Base-by-base conservation (phyloP, 2,329 filamentous ascomycete species). In the Pseudogymnoascus sp. region DNA sequence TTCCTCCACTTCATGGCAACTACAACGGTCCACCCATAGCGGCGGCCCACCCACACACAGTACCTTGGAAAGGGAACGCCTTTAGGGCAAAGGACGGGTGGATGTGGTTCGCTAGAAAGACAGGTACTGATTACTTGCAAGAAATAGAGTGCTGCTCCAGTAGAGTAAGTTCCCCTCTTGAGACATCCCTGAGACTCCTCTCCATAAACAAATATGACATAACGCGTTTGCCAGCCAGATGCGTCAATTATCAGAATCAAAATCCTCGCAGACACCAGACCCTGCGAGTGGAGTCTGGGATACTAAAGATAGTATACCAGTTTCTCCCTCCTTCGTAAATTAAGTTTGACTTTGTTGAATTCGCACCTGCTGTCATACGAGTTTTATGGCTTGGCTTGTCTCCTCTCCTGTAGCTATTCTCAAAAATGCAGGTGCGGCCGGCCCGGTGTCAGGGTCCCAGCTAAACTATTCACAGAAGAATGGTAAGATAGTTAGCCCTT, bases 1-100 rank as follows among this genome's bases (percentile, higher is more conserved):
- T 29, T 56, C 50, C 29, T 56, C 50, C 50, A 56, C 50, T 56
- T 56, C 50, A 56, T 56, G 50, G 50, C 17, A 56, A 56, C 50
- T 56, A 17, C 50, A 56, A 56, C 17, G 50, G 50, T 56, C 50
- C 50, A 56, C 50, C 50, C 17, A n/a, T 15, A 33, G n/a, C n/a
- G 50, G n/a, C 33, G 29, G 9, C 50, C 50, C 29, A 56, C 50
- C 50, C 50, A 56, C 50, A 35, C 50, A 56, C 29, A 56, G 29
- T 56, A 56, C 50, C 50, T 56, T 56, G 29, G 50, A 33, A 31
- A 33, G 9, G 2, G n/a, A 31, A 6, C 6, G 10, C 13, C 29
- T 13, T 56, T 56, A 56, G 50, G 50, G 50, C 50, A 56, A 56
- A 56, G 6, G 5, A 56, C 29, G 46, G n/a, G 29, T 13, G 29